These are phyloP conservation scores for Plasmodium cynomolgi DNA, from an alignment of 169 alveolate genomes.

Conservation along the genomic window DNA sequence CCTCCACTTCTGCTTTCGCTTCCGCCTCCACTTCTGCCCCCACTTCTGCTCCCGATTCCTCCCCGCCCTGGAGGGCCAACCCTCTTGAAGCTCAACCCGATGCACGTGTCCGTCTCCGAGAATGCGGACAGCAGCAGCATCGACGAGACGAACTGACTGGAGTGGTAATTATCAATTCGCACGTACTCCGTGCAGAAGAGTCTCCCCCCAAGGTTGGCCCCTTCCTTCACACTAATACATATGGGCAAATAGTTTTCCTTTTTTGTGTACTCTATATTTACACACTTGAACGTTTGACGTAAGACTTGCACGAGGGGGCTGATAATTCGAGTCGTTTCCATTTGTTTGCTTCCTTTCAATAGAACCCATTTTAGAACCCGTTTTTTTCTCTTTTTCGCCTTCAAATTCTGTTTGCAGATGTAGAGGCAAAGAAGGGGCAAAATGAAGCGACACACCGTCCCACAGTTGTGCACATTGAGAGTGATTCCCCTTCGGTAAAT, in stretches of 20 bases:
- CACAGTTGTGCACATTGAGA: slow-evolving; percentile 25
- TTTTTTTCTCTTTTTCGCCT: slow-evolving; percentile 29
- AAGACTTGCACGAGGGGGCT: slow-evolving; percentile 21
- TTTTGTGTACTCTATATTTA: slow-evolving; percentile 35
- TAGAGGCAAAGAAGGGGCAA: slow-evolving; percentile 39
- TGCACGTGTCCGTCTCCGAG: slow-evolving; percentile 15
- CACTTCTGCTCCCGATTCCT: neutral
- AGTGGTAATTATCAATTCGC: neutral
- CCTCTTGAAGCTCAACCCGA: slow-evolving; percentile 3
- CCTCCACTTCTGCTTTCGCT: neutral
- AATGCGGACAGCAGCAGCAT: slow-evolving; percentile 7
- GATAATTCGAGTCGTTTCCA: slow-evolving; percentile 34
- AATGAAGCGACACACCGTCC: slow-evolving; percentile 47
- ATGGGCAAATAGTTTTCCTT: slow-evolving; percentile 31
- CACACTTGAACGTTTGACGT: neutral
- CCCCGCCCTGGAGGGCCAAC: neutral
- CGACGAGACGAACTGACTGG: slow-evolving; percentile 53
- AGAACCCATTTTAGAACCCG: neutral
- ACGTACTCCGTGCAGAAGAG: neutral
- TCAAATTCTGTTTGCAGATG: slow-evolving; percentile 53
- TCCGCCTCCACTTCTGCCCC: neutral
- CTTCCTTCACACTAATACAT: neutral
- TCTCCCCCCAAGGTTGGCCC: neutral
- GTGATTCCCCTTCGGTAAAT: neutral
- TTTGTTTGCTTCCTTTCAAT: slow-evolving; percentile 37